Percentiles rank a stretch among this genome's conserved stretches.
Conservation (phyloP, 306 rosid genomes). For the Malus domestica region DNA sequence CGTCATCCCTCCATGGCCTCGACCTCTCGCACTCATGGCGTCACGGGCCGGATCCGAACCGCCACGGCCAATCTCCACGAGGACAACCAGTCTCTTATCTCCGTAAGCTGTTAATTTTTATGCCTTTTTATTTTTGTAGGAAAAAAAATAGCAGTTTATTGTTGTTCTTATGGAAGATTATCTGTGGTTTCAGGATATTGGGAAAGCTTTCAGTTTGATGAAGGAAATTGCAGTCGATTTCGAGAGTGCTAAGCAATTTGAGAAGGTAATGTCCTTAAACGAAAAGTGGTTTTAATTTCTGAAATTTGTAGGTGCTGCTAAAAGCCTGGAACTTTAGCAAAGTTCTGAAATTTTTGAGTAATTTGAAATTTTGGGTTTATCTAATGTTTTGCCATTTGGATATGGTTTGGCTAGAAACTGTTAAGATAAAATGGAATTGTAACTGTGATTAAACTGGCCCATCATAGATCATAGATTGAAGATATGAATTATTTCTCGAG, state of each 20-base stretch:
- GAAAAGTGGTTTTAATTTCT: background rate
- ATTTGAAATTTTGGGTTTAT: background rate
- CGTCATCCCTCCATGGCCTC: conserved; percentile 44
- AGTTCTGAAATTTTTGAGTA: background rate
- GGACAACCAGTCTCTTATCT: conserved; percentile 55
- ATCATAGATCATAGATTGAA: background rate
- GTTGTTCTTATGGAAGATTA: background rate
- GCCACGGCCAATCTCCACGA: conserved; percentile 37
- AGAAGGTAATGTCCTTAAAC: conserved; percentile 33
- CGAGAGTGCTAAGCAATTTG: conserved; percentile 51
- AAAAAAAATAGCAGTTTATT: background rate
- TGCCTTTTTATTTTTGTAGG: background rate
- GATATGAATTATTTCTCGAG: background rate
- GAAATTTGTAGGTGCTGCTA: background rate
- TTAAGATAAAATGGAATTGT: background rate
- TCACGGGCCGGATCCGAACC: conserved; percentile 35
- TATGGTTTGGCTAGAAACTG: background rate
- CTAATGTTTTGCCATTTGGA: background rate
- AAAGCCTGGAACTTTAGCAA: background rate
- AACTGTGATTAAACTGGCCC: background rate
- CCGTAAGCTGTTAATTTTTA: conserved; percentile 27
- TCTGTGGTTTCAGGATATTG: conserved; percentile 49
- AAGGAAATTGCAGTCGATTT: conserved; percentile 72
- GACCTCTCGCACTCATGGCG: conserved; percentile 33
- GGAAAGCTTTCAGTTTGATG: conserved; percentile 44